Evolutionary conservation across 129 eudicot genomes (phyloP), one percentile per base, ranked within the genome.

Genomic region (Chrysanthemum seticuspe): DNA sequence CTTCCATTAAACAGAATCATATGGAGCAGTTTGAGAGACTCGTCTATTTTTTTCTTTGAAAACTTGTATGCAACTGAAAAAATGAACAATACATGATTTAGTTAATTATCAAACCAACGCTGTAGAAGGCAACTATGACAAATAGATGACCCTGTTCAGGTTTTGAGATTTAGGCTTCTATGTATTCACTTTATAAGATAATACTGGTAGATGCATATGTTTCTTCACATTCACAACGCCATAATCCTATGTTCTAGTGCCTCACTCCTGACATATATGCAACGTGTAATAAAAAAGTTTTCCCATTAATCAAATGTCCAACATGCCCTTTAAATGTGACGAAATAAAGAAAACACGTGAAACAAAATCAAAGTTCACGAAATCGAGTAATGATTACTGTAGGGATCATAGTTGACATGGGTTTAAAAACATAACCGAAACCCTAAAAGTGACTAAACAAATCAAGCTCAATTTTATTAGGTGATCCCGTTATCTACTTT

Each of bases 11-110:
- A 94, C 52, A 94, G 85, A 76, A 94, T 77, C 36, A 78, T 78
- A 69, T 94, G 99, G 70, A 94, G 87, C 89, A 94, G 27, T 76
- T 88, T 94, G 61, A 81, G 87, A 25, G 85, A 84, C 44, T 94
- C 99, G 13, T 94, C 99, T 59, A 34, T 8, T 85, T 90, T 94
- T 89, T 79, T 88, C 85, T 79, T 94, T 45, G 99, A 86, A 29
- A 94, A 61, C 85, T 88, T 94, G 85, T 83, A 88, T 36, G 91
- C 91, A 79, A 94, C 99, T 94, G 94, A 50, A 83, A 80, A 48
- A 76, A 31, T 31, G 36, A 47, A n/a, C 57, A 71, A 68, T 47
- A 70, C 15, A 58, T 11, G 9, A 67, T 62, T 76, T 50, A 78
- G 71, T 54, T 62, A 18, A 15, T 70, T 16, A 12, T 72, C 68